Conservation (phyloP, 2,329 filamentous ascomycete species). For the Colletotrichum tabaci region DNA sequence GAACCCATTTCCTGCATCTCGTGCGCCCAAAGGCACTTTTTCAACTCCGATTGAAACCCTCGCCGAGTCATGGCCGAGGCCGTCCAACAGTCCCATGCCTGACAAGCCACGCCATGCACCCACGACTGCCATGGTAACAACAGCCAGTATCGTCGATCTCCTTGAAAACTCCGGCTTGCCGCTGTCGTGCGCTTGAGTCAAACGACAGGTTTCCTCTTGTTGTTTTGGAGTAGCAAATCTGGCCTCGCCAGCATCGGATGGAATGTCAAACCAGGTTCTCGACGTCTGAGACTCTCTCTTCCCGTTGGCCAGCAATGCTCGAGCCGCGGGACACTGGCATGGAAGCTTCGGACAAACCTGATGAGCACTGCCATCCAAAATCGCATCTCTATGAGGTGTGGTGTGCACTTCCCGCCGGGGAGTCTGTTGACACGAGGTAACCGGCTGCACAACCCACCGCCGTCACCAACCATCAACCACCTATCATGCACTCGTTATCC, state of each 20-base stretch:
- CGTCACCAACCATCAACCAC: constrained; percentile 8
- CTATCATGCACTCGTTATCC: not conserved
- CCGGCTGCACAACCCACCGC: constrained; percentile 6
- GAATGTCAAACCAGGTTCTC: constrained; percentile 20
- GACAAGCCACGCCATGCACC: constrained; percentile 14
- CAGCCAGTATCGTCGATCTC: constrained; percentile 25
- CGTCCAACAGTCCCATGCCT: constrained; percentile 1
- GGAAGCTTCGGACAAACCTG: constrained; percentile 24
- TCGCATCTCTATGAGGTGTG: not conserved
- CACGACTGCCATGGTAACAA: constrained; percentile 11
- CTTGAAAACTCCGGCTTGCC: constrained; percentile 22
- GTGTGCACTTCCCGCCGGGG: not conserved
- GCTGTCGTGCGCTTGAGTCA: constrained; percentile 40
- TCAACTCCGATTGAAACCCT: constrained; percentile 33
- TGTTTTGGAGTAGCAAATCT: constrained; percentile 22
- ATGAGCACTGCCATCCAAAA: not conserved
- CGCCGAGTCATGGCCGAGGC: constrained; percentile 33
- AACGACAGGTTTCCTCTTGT: constrained; percentile 12
- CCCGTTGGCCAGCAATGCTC: constrained; percentile 3
- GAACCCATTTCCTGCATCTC: constrained; percentile 12
- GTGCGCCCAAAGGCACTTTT: constrained; percentile 14
- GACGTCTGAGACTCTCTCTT: constrained; percentile 3
- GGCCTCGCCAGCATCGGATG: constrained; percentile 27
- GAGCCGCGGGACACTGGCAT: not conserved
- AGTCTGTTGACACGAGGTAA: constrained; percentile 10